A percentile compares a stretch with the other conserved stretches of the same genome.
Evolutionary conservation across 768 basidiomycete species (phyloP).

Genomic region (Lyophyllum atratum): DNA sequence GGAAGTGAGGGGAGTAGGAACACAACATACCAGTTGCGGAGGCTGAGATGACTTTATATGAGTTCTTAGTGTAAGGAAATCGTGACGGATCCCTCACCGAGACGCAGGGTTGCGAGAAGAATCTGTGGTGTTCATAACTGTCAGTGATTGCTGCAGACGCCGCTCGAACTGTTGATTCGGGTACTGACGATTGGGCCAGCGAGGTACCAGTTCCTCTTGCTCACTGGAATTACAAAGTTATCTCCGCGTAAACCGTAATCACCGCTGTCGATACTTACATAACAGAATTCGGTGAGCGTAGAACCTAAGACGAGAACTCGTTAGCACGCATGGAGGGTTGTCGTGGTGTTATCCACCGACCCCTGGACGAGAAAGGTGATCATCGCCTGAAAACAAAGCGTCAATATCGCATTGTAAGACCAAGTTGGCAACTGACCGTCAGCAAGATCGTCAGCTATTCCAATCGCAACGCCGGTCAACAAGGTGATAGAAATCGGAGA

Average conservation of each 20-base stretch:
- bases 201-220: not conserved
- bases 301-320: not conserved
- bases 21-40: no score
- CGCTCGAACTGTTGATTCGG: not conserved
- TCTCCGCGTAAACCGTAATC: not conserved
- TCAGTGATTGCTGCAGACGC: not conserved
- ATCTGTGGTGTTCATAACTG: not conserved
- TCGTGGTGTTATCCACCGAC: no score
- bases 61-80: no score
- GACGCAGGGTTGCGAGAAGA: not conserved
- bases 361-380: no score
- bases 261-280: not conserved
- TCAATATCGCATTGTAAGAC: no score
- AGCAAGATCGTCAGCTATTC: no score
- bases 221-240: not conserved
- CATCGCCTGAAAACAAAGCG: no score
- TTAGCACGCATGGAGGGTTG: not conserved
- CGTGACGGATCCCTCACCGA: not conserved
- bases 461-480: no score
- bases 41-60: no score
- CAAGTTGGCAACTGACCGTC: no score
- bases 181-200: not conserved
- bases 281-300: not conserved
- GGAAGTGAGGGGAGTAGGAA: no score
- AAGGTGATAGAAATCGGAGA: no score